Percentiles rank a stretch among this genome's conserved stretches.
These are phyloP conservation scores for Blakeslea trispora DNA, from an alignment of 371 early-diverging fungal species.

Conservation along the genomic window DNA sequence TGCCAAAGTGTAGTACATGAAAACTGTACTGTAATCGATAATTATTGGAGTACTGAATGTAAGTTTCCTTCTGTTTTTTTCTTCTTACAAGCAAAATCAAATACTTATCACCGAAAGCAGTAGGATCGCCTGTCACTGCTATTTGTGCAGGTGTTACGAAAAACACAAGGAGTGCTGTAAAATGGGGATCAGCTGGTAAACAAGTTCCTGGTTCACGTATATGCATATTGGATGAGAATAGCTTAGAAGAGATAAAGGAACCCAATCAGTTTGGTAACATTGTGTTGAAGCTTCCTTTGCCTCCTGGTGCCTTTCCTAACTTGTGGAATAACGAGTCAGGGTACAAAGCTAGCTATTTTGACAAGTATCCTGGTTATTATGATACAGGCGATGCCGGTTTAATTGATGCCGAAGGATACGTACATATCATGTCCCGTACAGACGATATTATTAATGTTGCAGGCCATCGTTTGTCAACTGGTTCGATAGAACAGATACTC, in stretches of 20 bases:
- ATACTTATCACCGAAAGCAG: conserved; percentile 4
- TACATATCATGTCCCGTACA: conserved; percentile 82
- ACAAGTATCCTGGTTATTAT: conserved; percentile 79
- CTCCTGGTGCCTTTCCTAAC: conserved; percentile 74
- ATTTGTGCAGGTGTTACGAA: conserved; percentile 61
- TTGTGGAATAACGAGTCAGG: conserved; percentile 80
- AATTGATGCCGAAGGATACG: conserved; percentile 73
- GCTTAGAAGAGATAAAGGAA: conserved; percentile 47
- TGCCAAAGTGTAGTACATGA: conserved; percentile 63
- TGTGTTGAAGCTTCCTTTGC: conserved; percentile 79
- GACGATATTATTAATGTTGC: conserved; percentile 96
- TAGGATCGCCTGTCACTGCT: conserved; percentile 70
- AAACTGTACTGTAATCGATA: conserved; percentile 67
- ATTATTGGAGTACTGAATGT: conserved; percentile 96
- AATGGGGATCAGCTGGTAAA: conserved; percentile 70
- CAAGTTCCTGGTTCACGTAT: conserved; percentile 81
- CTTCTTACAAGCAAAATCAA: neutral
- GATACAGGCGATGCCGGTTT: conserved; percentile 87
- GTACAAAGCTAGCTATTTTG: conserved; percentile 77
- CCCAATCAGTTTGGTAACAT: conserved; percentile 74
- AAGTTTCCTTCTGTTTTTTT: no score
- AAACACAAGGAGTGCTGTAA: conserved; percentile 31
- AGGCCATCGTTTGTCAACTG: conserved; percentile 91
- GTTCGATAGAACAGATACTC: conserved; percentile 86
- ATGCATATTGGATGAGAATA: conserved; percentile 56